Evolutionary conservation across 257 asterid genomes (phyloP).

Genomic region (Solanum sparsipilum): DNA sequence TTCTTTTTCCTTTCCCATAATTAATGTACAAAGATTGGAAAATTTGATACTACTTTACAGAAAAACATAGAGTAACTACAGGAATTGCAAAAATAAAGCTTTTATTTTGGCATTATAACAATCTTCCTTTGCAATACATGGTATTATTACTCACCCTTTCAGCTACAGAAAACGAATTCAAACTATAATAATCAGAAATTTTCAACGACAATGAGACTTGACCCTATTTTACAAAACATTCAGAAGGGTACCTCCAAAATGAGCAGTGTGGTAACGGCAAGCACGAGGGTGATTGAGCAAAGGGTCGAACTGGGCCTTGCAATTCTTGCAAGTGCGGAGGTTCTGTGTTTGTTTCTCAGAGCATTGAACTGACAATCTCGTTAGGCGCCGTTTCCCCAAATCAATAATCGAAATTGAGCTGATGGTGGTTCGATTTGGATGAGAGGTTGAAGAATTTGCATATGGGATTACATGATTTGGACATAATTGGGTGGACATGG

Average conservation of each 20-base stretch:
- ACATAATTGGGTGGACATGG: slow-evolving; percentile 22
- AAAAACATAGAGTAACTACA: not conserved
- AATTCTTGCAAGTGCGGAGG: slow-evolving; percentile 72
- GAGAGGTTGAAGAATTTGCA: slow-evolving; percentile 3
- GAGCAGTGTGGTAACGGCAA: slow-evolving; percentile 82
- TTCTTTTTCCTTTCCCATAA: not conserved
- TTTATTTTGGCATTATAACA: not conserved
- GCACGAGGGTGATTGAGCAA: slow-evolving; percentile 71
- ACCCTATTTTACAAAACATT: not conserved
- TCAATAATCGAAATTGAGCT: not conserved
- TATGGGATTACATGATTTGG: slow-evolving; percentile 12
- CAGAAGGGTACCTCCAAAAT: slow-evolving; percentile 68
- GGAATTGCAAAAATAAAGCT: not conserved
- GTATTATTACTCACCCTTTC: not conserved
- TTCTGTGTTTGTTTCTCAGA: slow-evolving; percentile 27
- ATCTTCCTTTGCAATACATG: not conserved
- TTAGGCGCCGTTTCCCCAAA: slow-evolving; percentile 10
- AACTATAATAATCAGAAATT: not conserved
- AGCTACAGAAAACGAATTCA: not conserved
- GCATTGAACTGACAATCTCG: slow-evolving; percentile 34
- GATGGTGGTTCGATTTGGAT: not conserved
- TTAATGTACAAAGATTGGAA: not conserved
- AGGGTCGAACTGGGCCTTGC: slow-evolving; percentile 86
- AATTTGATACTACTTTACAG: not conserved
- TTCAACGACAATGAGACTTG: not conserved